Conservation (phyloP, 305 asterid species). For the Rubia balearica region DNA sequence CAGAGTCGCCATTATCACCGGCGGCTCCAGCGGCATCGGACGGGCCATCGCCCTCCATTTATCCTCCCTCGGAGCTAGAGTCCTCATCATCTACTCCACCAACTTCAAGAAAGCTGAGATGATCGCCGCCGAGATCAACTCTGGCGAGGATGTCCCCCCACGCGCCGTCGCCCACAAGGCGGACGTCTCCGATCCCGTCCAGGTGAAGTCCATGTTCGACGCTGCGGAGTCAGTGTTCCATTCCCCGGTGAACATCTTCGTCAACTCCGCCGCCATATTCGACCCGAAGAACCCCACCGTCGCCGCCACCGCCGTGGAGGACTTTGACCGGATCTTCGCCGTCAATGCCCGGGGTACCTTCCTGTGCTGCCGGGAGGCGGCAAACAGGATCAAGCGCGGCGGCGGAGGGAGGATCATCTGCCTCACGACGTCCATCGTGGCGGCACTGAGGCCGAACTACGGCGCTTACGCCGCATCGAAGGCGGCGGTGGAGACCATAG, state of each 20-base stretch:
- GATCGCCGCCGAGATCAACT: conserved; percentile 36
- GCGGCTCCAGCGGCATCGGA: conserved; percentile 77
- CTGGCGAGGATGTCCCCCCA: background rate
- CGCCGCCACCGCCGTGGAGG: conserved; percentile 33
- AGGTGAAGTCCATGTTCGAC: conserved; percentile 55
- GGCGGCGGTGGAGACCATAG: conserved; percentile 37
- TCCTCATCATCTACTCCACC: conserved; percentile 54
- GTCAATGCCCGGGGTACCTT: conserved; percentile 55
- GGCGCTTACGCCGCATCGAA: conserved; percentile 14
- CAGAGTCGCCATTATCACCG: conserved; percentile 61
- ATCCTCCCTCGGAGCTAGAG: conserved; percentile 49
- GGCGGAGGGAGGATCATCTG: conserved; percentile 60
- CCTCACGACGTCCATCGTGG: conserved; percentile 44
- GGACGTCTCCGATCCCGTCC: conserved; percentile 43
- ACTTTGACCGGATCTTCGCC: conserved; percentile 37
- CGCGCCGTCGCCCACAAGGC: conserved; percentile 5
- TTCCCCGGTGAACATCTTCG: conserved; percentile 39
- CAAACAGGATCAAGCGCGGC: conserved; percentile 47
- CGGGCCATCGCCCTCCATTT: conserved; percentile 53
- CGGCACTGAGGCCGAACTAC: conserved; percentile 31
- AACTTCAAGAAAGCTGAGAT: conserved; percentile 37
- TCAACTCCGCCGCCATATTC: conserved; percentile 45
- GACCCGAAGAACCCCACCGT: conserved; percentile 39
- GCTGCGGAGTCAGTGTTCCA: conserved; percentile 40
- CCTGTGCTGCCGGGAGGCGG: conserved; percentile 51